Base-by-base conservation (phyloP, 169 alveolate species). In the Haemoproteus tartakovskyi region DNA sequence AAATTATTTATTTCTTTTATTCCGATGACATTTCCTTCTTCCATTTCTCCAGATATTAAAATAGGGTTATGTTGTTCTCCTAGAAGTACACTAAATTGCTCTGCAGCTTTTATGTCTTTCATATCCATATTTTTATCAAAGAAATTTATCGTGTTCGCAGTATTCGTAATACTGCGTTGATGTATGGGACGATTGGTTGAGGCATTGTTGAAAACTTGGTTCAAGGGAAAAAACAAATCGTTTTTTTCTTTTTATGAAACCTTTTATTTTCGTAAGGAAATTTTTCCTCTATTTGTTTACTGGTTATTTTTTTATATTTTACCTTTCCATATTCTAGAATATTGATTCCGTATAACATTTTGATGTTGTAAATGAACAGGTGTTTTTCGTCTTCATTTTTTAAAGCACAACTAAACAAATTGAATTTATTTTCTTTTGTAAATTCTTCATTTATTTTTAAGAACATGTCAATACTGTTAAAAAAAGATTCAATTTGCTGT, bases 311-410 rank as follows among this genome's bases (percentile, higher is more conserved):
- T 33, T 64, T 64, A 64, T 64, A 64, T 52, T 64, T 51, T 37
- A 64, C 29, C 38, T 40, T 52, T 11, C 81, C 81, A 64, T 64
- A 64, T 64, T 64, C 81, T 51, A 64, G 43, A 3, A 64, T 57
- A 9, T 64, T 59, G 18, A 64, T 27, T 40, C 81, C 81, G 61
- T 64, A 64, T 24, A 64, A 11, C 70, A 51, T 64, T 64, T 51
- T 64, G 50, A 64, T 64, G 36, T 64, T 64, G 12, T 64, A 37
- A 21, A 64, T 64, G 47, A 64, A 64, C 6, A 57, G 30, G 4
- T 14, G 21, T 30, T 64, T 64, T 27, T 64, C 81, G 16, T 51
- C 43, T 21, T 64, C 52, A 51, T 64, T 43, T 36, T 51, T 64
- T 19, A 64, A 24, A 30, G 26, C 41, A 51, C 50, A 64, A 18